A percentile compares a stretch with the other conserved stretches of the same genome.
These are phyloP conservation scores for Astrothelium macrocarpum DNA, from an alignment of 495 filamentous ascomycete genomes.

Conservation along the genomic window DNA sequence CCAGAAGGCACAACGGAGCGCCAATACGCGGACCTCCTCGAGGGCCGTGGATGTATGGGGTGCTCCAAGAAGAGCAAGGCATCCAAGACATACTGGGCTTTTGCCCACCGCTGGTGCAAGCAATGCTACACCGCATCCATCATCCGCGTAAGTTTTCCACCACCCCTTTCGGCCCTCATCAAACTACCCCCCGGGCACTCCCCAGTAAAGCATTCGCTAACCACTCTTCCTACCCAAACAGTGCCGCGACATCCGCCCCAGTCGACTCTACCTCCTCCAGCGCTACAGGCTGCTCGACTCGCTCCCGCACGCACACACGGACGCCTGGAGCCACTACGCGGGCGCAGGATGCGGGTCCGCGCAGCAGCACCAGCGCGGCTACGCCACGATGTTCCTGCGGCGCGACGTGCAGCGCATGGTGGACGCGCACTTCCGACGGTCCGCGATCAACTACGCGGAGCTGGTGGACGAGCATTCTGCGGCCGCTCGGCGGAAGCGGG, in stretches of 20 bases:
- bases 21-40: not conserved
- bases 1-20: not conserved
- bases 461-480: too few relatives aligned
- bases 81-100: not conserved
- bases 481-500: too few relatives aligned
- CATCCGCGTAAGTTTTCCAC: not conserved
- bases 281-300: not conserved
- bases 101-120: not conserved
- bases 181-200: too few relatives aligned
- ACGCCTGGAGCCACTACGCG: not conserved
- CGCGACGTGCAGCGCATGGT: too few relatives aligned
- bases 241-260: not conserved
- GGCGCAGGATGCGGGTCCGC: too few relatives aligned
- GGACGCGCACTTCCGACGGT: too few relatives aligned
- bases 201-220: too few relatives aligned
- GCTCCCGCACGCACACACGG: not conserved
- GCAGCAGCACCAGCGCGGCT: not conserved
- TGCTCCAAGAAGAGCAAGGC: not conserved
- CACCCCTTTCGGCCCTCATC: too few relatives aligned
- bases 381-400: too few relatives aligned
- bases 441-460: too few relatives aligned
- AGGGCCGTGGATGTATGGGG: not conserved
- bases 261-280: not conserved
- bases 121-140: not conserved
- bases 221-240: too few relatives aligned